These are phyloP conservation scores for Boeremia exigua DNA, from an alignment of 2,329 filamentous ascomycete species.

Conservation along the genomic window DNA sequence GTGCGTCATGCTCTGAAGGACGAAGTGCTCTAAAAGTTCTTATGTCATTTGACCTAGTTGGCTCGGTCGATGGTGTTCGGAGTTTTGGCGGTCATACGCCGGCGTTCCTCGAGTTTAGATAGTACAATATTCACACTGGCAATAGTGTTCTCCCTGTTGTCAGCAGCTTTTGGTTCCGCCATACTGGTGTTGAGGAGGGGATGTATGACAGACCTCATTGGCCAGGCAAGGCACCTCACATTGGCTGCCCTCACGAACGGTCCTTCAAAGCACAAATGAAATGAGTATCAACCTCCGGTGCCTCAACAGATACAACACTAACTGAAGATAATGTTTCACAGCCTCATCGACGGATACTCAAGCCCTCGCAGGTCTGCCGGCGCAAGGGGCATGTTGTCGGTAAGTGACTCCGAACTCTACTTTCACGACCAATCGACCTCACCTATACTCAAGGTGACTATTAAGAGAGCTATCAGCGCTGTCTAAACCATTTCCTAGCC, in stretches of 20 bases:
- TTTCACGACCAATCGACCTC: background rate
- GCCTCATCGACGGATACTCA: constrained; percentile 1
- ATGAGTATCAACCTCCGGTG: constrained; percentile 4
- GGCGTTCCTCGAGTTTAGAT: background rate
- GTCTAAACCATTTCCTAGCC: background rate
- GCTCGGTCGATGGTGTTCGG: background rate
- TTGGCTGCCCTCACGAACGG: background rate
- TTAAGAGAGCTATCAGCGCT: background rate
- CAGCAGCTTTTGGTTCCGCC: background rate
- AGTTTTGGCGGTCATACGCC: background rate
- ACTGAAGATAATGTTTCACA: constrained; percentile 3
- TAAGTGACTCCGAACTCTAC: constrained; percentile 9
- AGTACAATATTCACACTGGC: background rate
- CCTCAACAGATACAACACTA: constrained; percentile 10
- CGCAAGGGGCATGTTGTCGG: constrained; percentile 9
- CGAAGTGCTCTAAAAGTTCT: background rate
- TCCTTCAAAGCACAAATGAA: constrained; percentile 5
- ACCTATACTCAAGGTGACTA: background rate
- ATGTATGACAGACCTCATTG: constrained; percentile 6
- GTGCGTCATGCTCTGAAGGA: background rate
- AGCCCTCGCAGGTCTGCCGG: constrained; percentile 6
- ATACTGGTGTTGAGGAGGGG: constrained; percentile 4
- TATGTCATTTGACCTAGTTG: background rate
- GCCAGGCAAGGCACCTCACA: constrained; percentile 12
- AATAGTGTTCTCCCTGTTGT: constrained; percentile 5